Evolutionary conservation across 1,284 basidiomycete genomes (phyloP).

Genomic region (Apiotrichum siamense): DNA sequence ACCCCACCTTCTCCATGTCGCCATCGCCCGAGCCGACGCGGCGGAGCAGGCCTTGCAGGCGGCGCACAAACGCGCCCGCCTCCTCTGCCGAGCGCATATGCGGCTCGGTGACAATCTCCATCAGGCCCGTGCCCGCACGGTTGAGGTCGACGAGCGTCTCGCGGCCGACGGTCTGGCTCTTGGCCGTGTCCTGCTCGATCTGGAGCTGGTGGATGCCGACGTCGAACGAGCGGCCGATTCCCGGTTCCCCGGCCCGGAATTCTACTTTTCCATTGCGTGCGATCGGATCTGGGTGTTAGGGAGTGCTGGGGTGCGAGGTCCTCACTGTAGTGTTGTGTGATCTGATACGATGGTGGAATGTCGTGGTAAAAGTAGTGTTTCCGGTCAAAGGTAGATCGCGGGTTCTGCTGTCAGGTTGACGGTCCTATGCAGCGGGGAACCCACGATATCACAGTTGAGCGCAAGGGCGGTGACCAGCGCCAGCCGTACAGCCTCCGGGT

Average conservation of each 20-base stretch:
- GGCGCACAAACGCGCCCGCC: slow-evolving; percentile 79
- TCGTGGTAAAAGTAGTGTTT: slow-evolving; percentile 99
- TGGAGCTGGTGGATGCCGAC: slow-evolving; percentile 91
- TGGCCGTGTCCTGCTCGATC: slow-evolving; percentile 96
- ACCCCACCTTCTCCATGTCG: slow-evolving; percentile 86
- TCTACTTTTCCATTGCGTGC: slow-evolving; percentile 63
- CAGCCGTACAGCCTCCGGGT: slow-evolving; percentile 71
- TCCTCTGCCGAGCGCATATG: slow-evolving; percentile 91
- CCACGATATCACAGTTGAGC: slow-evolving; percentile 60
- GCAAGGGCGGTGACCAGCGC: slow-evolving; percentile 78
- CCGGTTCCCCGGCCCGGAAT: slow-evolving; percentile 44
- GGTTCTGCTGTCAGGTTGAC: slow-evolving; percentile 47
- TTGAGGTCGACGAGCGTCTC: slow-evolving; percentile 78
- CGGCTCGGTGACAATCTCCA: slow-evolving; percentile 95
- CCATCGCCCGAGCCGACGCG: slow-evolving; percentile 84
- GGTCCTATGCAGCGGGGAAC: slow-evolving; percentile 6
- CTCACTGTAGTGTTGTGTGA: slow-evolving; percentile 87
- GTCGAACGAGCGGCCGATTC: slow-evolving; percentile 43
- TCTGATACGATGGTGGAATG: slow-evolving; percentile 90
- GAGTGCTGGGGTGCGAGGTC: not conserved
- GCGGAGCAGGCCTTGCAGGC: slow-evolving; percentile 74
- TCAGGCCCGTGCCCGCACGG: slow-evolving; percentile 77
- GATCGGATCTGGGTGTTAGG: slow-evolving; percentile 59
- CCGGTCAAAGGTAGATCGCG: slow-evolving; percentile 78
- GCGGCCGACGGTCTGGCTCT: slow-evolving; percentile 64